Conservation (phyloP, 1,139 yeast species). For the Protomyces arabidopsidicola region DNA sequence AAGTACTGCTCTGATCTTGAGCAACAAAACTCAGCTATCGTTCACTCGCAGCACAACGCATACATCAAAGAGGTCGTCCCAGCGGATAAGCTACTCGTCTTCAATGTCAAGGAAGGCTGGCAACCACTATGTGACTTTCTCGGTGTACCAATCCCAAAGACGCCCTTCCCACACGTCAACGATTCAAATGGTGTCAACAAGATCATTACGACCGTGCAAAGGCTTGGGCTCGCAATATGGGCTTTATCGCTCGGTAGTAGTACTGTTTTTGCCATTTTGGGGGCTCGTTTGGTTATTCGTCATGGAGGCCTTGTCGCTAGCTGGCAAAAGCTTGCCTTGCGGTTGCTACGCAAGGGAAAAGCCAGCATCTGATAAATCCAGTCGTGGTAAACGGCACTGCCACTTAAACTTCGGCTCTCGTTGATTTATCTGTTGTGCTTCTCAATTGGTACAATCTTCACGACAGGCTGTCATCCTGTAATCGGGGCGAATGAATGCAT, state of each 20-base stretch:
- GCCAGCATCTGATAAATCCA: too few relatives aligned
- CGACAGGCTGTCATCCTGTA: too few relatives aligned
- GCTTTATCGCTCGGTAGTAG: neutral
- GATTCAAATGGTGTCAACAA: neutral
- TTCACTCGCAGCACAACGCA: neutral
- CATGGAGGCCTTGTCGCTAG: neutral
- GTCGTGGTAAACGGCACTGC: too few relatives aligned
- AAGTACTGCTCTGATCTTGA: neutral
- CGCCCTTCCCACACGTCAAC: conserved; percentile 1
- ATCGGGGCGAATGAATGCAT: too few relatives aligned
- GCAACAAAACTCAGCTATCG: neutral
- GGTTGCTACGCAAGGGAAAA: neutral
- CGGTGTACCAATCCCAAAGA: neutral
- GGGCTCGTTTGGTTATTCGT: neutral
- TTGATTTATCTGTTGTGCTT: too few relatives aligned
- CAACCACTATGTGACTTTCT: neutral
- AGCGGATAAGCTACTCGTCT: neutral
- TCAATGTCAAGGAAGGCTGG: neutral
- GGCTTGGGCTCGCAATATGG: neutral
- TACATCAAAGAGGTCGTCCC: neutral
- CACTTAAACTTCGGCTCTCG: too few relatives aligned
- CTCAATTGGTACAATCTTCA: too few relatives aligned
- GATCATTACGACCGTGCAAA: neutral
- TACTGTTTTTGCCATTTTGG: neutral
- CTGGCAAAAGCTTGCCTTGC: neutral